These are phyloP conservation scores for Nannizziopsis barbatae DNA, from an alignment of 2,329 filamentous ascomycete species.

Conservation along the genomic window DNA sequence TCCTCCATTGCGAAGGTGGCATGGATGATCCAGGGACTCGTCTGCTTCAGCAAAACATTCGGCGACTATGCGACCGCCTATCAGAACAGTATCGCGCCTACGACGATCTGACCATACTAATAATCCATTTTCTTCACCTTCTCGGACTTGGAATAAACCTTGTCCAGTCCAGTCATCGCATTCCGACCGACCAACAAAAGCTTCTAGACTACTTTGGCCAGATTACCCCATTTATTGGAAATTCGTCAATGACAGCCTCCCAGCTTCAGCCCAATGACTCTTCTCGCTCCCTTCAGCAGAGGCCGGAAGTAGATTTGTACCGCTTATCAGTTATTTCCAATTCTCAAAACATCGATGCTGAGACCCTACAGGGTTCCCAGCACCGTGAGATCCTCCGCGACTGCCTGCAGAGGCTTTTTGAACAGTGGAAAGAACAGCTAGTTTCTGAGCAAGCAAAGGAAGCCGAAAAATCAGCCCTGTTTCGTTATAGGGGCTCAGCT, in stretches of 20 bases:
- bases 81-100: constrained; percentile 62
- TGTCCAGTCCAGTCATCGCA: constrained; percentile 29
- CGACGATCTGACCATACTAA: constrained; percentile 69
- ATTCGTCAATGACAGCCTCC: constrained; percentile 6
- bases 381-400: constrained; percentile 50
- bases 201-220: constrained; percentile 25
- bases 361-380: constrained; percentile 29
- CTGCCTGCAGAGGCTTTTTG: constrained; percentile 61
- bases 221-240: constrained; percentile 33
- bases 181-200: constrained; percentile 15
- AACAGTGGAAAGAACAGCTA: constrained; percentile 68
- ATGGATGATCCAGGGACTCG: constrained; percentile 25
- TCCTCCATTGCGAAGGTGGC: constrained; percentile 15
- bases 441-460: constrained; percentile 64
- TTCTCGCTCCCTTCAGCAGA: not conserved
- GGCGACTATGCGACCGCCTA: constrained; percentile 59
- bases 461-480: constrained; percentile 63
- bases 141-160: constrained; percentile 65
- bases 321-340: constrained; percentile 28
- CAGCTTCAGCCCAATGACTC: not conserved
- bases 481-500: constrained; percentile 66
- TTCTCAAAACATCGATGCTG: constrained; percentile 26
- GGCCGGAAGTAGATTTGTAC: constrained; percentile 28
- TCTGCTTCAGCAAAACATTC: constrained; percentile 47
- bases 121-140: constrained; percentile 67